Percentiles rank a stretch among this genome's conserved stretches.
Evolutionary conservation across 148 eudicot species (phyloP).

Genomic region (Silene latifolia): DNA sequence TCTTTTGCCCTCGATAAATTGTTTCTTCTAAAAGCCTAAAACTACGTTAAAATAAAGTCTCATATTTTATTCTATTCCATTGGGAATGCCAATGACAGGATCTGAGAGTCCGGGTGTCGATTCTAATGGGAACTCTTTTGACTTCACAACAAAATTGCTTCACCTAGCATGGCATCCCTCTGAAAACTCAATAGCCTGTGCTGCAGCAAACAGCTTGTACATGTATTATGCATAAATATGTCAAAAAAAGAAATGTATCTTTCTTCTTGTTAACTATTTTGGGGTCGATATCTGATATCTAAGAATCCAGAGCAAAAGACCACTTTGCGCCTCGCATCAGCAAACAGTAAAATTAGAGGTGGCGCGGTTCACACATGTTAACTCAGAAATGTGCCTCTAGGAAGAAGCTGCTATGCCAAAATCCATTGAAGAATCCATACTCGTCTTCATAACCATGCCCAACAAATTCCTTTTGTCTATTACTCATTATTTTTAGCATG

Average conservation of each 20-base stretch:
- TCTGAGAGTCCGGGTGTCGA: constrained; percentile 63
- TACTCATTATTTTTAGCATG: constrained; percentile 22
- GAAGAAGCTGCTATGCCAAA: constrained; percentile 27
- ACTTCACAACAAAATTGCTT: constrained; percentile 81
- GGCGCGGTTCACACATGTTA: constrained; percentile 15
- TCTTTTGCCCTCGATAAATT: constrained; percentile 8
- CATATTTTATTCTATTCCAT: not conserved
- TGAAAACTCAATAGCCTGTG: constrained; percentile 85
- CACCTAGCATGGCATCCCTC: constrained; percentile 96
- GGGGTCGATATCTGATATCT: constrained; percentile 13
- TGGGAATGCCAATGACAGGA: constrained; percentile 41
- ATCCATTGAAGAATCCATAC: constrained; percentile 9
- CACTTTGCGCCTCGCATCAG: constrained; percentile 25
- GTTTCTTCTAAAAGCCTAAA: not conserved
- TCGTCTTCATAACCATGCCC: constrained; percentile 20
- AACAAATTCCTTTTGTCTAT: constrained; percentile 23
- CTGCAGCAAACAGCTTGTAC: constrained; percentile 93
- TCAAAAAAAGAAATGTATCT: constrained; percentile 15
- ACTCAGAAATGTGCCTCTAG: constrained; percentile 25
- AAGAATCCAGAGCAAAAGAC: constrained; percentile 22
- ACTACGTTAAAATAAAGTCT: not conserved
- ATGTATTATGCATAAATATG: constrained; percentile 80
- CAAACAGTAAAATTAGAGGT: constrained; percentile 11
- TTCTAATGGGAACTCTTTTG: constrained; percentile 68
- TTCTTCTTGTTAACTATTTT: constrained; percentile 23